These are phyloP conservation scores for Cytospora schulzeri DNA, from an alignment of 2,329 filamentous ascomycete species.

Conservation along the genomic window DNA sequence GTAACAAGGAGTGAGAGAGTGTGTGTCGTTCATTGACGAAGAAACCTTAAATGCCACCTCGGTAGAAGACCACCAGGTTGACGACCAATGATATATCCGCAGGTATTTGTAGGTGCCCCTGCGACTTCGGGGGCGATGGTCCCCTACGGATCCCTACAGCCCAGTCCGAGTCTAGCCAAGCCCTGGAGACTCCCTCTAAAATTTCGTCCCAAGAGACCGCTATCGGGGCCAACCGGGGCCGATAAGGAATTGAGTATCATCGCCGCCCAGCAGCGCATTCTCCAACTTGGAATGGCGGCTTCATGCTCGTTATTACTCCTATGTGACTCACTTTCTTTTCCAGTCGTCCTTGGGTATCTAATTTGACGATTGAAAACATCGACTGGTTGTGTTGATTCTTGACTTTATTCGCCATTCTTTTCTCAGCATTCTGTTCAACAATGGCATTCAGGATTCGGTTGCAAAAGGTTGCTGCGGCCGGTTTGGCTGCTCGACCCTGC, in stretches of 20 bases:
- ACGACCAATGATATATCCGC: neutral
- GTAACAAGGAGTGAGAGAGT: too few species aligned
- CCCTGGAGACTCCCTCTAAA: conserved; percentile 6
- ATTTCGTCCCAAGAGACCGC: conserved; percentile 20
- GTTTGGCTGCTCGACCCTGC: conserved; percentile 24
- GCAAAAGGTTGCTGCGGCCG: conserved; percentile 19
- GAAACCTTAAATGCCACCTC: too few species aligned
- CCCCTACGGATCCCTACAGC: neutral
- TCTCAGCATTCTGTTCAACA: neutral
- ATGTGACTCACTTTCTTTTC: neutral
- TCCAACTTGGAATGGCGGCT: neutral
- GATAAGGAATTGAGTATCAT: neutral
- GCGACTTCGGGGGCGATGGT: neutral
- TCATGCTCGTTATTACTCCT: neutral
- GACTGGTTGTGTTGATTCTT: neutral
- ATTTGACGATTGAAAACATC: neutral
- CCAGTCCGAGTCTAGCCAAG: neutral
- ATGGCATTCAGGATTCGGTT: conserved; percentile 27
- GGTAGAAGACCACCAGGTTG: too few species aligned
- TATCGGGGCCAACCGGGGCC: conserved; percentile 10
- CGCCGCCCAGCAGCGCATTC: neutral
- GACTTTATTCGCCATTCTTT: neutral
- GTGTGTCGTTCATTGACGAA: too few species aligned
- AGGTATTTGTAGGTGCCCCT: neutral
- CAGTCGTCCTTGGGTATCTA: neutral